Percentiles rank a stretch among this genome's conserved stretches.
These are phyloP conservation scores for Phytopythium helicoides DNA, from an alignment of 352 stramenopile genomes.

Conservation along the genomic window DNA sequence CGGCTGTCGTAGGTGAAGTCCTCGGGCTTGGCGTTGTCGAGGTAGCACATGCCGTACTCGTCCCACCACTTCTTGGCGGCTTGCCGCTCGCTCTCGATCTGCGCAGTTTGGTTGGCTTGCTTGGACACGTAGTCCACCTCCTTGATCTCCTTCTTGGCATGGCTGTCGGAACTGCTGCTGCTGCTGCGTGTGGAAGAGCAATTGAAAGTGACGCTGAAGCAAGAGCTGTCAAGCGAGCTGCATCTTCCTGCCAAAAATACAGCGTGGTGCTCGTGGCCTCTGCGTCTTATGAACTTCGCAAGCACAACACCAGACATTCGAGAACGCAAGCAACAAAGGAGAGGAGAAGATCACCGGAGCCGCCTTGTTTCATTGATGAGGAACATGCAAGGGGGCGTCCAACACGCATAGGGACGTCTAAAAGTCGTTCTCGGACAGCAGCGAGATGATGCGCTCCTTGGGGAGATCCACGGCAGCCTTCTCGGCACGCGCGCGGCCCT, in stretches of 20 bases:
- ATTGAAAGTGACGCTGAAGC: not conserved
- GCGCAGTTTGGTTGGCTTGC: conserved; percentile 74
- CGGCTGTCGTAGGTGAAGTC: conserved; percentile 84
- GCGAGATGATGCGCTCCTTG: conserved; percentile 47
- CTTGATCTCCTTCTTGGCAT: conserved; percentile 52
- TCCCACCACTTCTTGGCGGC: conserved; percentile 81
- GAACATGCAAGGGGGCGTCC: not conserved
- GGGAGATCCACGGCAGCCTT: conserved; percentile 29
- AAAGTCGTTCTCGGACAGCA: conserved; percentile 74
- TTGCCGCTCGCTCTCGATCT: conserved; percentile 80
- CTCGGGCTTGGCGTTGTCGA: conserved; percentile 72
- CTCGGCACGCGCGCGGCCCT: conserved; percentile 47
- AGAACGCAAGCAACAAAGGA: too few species aligned
- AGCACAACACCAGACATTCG: too few species aligned
- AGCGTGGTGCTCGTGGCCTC: too few species aligned
- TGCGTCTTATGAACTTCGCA: too few species aligned
- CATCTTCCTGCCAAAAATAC: too few species aligned
- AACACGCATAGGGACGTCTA: conserved; percentile 14
- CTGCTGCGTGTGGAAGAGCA: not conserved
- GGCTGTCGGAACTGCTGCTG: conserved; percentile 12
- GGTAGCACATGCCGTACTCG: conserved; percentile 76
- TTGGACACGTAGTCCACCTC: conserved; percentile 85
- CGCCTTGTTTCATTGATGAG: not conserved
- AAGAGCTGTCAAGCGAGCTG: not conserved
- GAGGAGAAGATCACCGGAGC: too few species aligned